Evolutionary conservation across 371 early-diverging fungal genomes (phyloP).

Genomic region (Saksenaea oblongispora): DNA sequence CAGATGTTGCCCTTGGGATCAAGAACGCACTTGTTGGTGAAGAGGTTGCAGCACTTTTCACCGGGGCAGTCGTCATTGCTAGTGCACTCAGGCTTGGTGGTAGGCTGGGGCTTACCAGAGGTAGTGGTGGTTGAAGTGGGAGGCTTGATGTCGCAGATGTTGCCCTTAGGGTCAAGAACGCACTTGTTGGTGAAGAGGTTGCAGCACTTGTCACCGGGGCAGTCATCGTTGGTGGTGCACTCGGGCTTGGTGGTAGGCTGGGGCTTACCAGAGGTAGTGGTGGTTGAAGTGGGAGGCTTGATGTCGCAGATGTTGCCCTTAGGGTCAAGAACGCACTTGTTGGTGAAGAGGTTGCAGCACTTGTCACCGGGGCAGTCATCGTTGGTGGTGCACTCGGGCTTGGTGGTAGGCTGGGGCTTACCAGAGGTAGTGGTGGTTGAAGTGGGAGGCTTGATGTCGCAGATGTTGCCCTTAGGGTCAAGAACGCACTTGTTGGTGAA

Average conservation of each 20-base stretch:
- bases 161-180: constrained; percentile 5
- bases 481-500: constrained; percentile 9
- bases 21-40: constrained; percentile 11
- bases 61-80: constrained; percentile 12
- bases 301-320: constrained; percentile 10
- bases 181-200: constrained; percentile 6
- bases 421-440: constrained; percentile 10
- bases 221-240: constrained; percentile 12
- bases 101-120: constrained; percentile 3
- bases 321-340: constrained; percentile 11
- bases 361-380: constrained; percentile 15
- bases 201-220: constrained; percentile 14
- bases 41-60: constrained; percentile 13
- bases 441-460: constrained; percentile 12
- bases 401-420: not conserved
- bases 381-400: constrained; percentile 12
- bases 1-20: constrained; percentile 14
- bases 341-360: constrained; percentile 14
- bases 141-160: constrained; percentile 14
- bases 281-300: not conserved
- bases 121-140: constrained; percentile 4
- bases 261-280: constrained; percentile 4
- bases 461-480: constrained; percentile 12
- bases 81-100: constrained; percentile 1
- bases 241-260: constrained; percentile 2